Evolutionary conservation across 2,329 filamentous ascomycete species (phyloP), one percentile per base, ranked within the genome.

Genomic region (Venturia effusa): DNA sequence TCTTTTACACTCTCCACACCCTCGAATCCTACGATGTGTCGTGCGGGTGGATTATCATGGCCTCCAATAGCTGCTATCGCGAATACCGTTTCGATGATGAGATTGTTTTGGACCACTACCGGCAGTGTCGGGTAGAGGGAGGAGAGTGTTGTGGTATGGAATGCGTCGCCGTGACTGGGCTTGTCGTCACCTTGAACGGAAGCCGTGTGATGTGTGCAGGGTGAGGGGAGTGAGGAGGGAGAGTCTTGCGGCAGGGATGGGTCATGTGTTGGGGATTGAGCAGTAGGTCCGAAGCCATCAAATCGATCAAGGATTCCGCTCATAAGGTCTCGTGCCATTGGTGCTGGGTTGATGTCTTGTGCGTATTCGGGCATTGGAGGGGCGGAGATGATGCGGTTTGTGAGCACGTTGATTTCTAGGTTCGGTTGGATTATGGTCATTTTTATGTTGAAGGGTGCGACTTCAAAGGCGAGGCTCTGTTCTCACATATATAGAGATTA

Each of bases 381-480:
- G 2, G 90, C 89, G 68, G 93, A 90, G 60, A 87, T 88, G 69
- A 97, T 88, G 64, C 88, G 87, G 76, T 96, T 96, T 34, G 90
- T 94, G 64, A 97, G 81, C 39, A 91, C 86, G 67, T 88, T 86
- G 66, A 96, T 90, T 78, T 97, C 93, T 77, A 96, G 91, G 75
- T 92, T 95, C 32, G 92, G 92, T 79, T 99, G 93, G 55, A 99
- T 88, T 68, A 97, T 92, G 48, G 92, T 97, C 74, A 97, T 85
- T 75, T 93, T 96, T 78, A 97, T 86, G 76, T 97, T 97, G 79
- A 97, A 97, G 0, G 94, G 94, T 0, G 93, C 76, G 67, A 99
- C 89, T 76, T 99, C 94, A 76, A 97, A 99, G 1, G 93, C 92
- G 30, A 99, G 82, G 66, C 90, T 85, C 80, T 82, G 2, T 27